Base-by-base conservation (phyloP, 768 basidiomycete species). In the Termitomyces sp. region DNA sequence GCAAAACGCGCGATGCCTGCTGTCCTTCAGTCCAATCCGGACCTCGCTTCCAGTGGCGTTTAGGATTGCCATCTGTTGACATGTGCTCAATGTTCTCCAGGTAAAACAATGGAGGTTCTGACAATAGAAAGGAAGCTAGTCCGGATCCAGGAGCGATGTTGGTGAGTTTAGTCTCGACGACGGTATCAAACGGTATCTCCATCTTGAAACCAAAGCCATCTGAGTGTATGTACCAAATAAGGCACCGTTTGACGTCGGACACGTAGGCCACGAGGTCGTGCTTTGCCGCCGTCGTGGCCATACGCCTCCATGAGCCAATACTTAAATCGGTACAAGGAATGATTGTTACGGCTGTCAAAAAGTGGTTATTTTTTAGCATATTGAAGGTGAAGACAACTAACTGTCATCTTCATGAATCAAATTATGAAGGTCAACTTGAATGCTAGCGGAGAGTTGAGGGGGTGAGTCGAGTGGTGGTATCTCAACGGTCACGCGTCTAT, bases 171-270 rank as follows among this genome's bases (percentile, higher is more conserved):
- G 83, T 78, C 31, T 83, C 75, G 19, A 76, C 61, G 59, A 92
- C 84, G 57, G 70, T 77, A 55, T 82, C 75, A 70, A 87, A 90
- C 5, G 88, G 82, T 17, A 92, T 77, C 59, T 89, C 87, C 87
- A 93, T 93, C 70, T 92, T 92, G 78, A 91, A 92, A 19, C 87
- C 82, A 60, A 79, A 79, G 21, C 87, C 88, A 0, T 72, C 76
- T 6, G 86, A 86, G 42, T 84, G 81, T 54, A 93, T 85, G 68
- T 86, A 93, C 91, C 91, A 93, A 4, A 81, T 81, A 30, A 93
- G 71, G 64, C 79, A 84, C 42, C 78, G 82, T 62, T 81, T 86
- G 42, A 67, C 59, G 23, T 91, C 86, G 67, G 81, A 91, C 12
- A 87, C 74, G 68, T 91, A 93, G 1, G 88, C 87, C 35, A 92